Evolutionary conservation across 352 stramenopile species (phyloP).

Genomic region (Pythium catenulatum): DNA sequence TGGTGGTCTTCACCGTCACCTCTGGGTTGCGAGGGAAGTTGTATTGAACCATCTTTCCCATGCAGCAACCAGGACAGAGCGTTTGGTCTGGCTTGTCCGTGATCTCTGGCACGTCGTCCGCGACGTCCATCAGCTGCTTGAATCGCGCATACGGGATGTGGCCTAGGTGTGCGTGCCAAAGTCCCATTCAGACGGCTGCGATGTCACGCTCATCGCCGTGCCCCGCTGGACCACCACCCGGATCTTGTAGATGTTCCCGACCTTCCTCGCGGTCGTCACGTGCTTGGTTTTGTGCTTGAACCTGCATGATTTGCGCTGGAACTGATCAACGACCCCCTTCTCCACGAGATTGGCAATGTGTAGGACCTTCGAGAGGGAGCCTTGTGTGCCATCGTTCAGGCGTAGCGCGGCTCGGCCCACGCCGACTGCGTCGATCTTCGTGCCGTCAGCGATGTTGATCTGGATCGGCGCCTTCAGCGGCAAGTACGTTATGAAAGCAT

Average conservation of each 20-base stretch:
- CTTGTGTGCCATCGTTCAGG: neutral
- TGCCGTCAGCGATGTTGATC: slow-evolving; percentile 21
- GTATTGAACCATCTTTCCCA: slow-evolving; percentile 20
- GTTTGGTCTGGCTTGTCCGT: neutral
- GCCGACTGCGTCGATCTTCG: neutral
- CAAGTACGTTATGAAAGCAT: slow-evolving; percentile 11
- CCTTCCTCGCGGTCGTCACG: too few relatives aligned
- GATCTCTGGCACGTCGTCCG: neutral
- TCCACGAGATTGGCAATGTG: too few relatives aligned
- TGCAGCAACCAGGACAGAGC: slow-evolving; percentile 12
- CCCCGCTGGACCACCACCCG: too few relatives aligned
- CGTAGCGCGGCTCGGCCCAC: neutral
- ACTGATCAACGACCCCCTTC: too few relatives aligned
- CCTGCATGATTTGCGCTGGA: too few relatives aligned
- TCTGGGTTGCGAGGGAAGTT: neutral
- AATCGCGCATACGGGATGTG: too few relatives aligned
- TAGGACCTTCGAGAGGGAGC: slow-evolving; percentile 15
- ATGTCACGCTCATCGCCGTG: too few relatives aligned
- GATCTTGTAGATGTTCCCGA: too few relatives aligned
- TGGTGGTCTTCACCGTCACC: slow-evolving; percentile 1
- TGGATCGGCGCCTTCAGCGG: neutral
- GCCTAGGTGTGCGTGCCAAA: too few relatives aligned
- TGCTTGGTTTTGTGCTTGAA: too few relatives aligned
- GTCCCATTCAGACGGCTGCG: too few relatives aligned
- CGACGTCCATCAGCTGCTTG: neutral